phyloP scores from a whole-genome alignment of 306 rosid species.

The Pueraria montana region DNA sequence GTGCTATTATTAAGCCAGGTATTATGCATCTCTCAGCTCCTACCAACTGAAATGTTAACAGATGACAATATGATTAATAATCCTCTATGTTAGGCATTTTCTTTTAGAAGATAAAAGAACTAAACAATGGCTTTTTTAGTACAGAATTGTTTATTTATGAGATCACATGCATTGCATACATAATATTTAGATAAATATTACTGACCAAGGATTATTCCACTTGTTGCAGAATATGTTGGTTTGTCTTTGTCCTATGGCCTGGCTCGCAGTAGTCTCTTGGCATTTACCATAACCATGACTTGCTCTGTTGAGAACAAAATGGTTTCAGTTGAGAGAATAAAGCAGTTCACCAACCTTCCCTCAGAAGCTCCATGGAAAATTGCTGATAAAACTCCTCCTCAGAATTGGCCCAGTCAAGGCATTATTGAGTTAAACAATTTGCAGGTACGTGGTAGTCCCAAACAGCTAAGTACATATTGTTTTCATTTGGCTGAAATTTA shows the following conservation, averaged over 20 bases:
- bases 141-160: background rate
- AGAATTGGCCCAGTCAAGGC: slow-evolving; percentile 82
- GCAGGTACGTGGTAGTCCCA: slow-evolving; percentile 61
- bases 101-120: slow-evolving; percentile 5
- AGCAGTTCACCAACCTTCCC: slow-evolving; percentile 75
- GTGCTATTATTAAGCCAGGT: slow-evolving; percentile 81
- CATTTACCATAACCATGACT: slow-evolving; percentile 66
- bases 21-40: background rate
- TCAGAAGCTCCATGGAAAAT: slow-evolving; percentile 84
- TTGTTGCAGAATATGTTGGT: slow-evolving; percentile 79
- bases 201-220: slow-evolving; percentile 23
- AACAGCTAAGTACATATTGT: background rate
- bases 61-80: background rate
- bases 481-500: background rate
- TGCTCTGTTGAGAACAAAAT: slow-evolving; percentile 81
- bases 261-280: slow-evolving; percentile 70
- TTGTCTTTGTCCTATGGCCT: slow-evolving; percentile 87
- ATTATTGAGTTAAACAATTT: slow-evolving; percentile 68
- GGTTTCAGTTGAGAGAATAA: slow-evolving; percentile 92
- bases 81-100: background rate
- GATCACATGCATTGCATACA: slow-evolving; percentile 11
- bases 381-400: slow-evolving; percentile 65
- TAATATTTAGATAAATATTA: slow-evolving; percentile 21
- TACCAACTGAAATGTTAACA: slow-evolving; percentile 1
- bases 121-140: slow-evolving; percentile 11